Conservation (phyloP, 345 rosid genomes). For the Pistacia integerrima region DNA sequence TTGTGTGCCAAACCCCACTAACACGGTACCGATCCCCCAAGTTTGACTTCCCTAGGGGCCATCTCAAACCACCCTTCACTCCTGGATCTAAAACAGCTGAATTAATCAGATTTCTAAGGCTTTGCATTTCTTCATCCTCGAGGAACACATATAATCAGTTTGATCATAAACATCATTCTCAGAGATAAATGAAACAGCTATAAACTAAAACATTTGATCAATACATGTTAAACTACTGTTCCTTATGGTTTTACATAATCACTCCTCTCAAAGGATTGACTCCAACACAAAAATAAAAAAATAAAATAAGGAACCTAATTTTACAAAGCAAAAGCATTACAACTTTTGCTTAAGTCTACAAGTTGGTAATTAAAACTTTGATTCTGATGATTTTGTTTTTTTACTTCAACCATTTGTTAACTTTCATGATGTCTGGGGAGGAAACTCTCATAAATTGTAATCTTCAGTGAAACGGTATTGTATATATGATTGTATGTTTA, state of each 20-base stretch:
- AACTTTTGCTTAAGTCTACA: slow-evolving; percentile 22
- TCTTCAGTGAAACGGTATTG: background rate
- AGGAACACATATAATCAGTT: slow-evolving; percentile 7
- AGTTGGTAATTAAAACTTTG: background rate
- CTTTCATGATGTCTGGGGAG: too few relatives aligned
- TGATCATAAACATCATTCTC: background rate
- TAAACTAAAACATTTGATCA: background rate
- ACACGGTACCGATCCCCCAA: slow-evolving; percentile 44
- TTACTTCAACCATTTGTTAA: too few relatives aligned
- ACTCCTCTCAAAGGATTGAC: background rate
- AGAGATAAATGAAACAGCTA: background rate
- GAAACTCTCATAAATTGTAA: too few relatives aligned
- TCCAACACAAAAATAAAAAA: too few relatives aligned
- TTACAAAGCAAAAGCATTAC: background rate
- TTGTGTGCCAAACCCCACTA: slow-evolving; percentile 50
- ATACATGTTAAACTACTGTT: background rate
- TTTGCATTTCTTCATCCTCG: slow-evolving; percentile 66
- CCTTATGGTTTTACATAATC: too few relatives aligned
- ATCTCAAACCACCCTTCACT: slow-evolving; percentile 72
- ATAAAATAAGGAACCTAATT: too few relatives aligned
- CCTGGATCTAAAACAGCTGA: slow-evolving; percentile 56
- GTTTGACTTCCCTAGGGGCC: slow-evolving; percentile 52
- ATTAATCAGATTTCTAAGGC: slow-evolving; percentile 44
- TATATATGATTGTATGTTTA: too few relatives aligned
- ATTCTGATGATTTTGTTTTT: slow-evolving; percentile 25